Base-by-base conservation (phyloP, 2,329 filamentous ascomycete species). In the Pestalotiopsis sp. region DNA sequence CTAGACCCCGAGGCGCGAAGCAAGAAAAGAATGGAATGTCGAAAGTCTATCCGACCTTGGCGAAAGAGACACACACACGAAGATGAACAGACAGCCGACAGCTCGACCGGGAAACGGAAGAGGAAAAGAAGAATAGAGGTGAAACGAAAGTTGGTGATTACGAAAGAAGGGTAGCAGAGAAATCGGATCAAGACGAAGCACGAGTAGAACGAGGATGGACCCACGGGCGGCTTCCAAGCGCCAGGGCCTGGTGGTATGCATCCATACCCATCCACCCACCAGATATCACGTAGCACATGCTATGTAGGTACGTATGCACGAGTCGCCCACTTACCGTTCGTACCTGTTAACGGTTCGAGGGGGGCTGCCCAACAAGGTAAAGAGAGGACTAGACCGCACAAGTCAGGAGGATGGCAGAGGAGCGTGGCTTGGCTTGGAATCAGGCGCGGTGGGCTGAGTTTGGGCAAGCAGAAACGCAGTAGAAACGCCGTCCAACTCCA, bases 21-120 rank as follows among this genome's bases (percentile, higher is more conserved):
- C 70, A 71, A 73, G 66, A 67, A 76, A 74, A 67, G 75, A 77
- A 75, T 66, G 74, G 70, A 73, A 67, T 62, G 72, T 73, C 72
- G 70, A 52, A 73, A 64, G 59, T 73, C 58, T 68, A 73, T 73
- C 31, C 74, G 73, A 73, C 74, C 70, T 36, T 69, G 69, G 68
- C 61, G 49, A 67, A 72, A 68, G 70, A 68, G 68, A 75, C 71
- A 65, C 31, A 36, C 31, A 36, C 31, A 36, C 31, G 31, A 36
- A 36, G 45, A 52, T 52, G n/a, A 72, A 74, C 70, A 67, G 69
- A 70, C 70, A 68, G 67, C 70, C 67, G 69, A 65, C 49, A 62
- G 71, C 69, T 66, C 71, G 69, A 41, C 66, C 36, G 23, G 68
- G 60, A 72, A 70, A 67, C 66, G 69, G 65, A 73, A 73, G 70